Evolutionary conservation across 768 basidiomycete species (phyloP).

Genomic region (Boletus subcaerulescens): DNA sequence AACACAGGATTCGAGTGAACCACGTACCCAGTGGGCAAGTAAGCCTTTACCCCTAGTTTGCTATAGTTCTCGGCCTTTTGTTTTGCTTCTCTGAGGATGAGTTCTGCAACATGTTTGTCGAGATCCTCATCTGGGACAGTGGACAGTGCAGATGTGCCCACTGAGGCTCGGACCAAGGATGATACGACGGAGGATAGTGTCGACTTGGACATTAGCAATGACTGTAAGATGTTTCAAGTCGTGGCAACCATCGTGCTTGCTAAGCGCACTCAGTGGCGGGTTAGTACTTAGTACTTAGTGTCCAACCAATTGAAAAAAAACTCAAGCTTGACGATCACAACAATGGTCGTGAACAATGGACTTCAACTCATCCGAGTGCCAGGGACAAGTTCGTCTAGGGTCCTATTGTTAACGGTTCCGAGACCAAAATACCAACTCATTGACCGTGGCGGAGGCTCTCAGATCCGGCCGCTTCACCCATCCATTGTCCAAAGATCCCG

Average conservation of each 20-base stretch:
- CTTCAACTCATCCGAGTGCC: too few species aligned
- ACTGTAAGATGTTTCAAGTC: not conserved
- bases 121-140: slow-evolving; percentile 79
- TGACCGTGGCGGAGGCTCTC: not conserved
- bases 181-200: slow-evolving; percentile 86
- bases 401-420: not conserved
- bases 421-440: not conserved
- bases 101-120: slow-evolving; percentile 87
- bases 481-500: slow-evolving; percentile 8
- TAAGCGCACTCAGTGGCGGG: not conserved
- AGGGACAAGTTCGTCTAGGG: too few species aligned
- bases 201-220: slow-evolving; percentile 38
- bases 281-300: too few species aligned
- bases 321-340: too few species aligned
- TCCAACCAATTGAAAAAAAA: not conserved
- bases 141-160: slow-evolving; percentile 60
- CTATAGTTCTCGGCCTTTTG: slow-evolving; percentile 81
- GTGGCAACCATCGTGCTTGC: slow-evolving; percentile 23
- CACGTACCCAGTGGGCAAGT: slow-evolving; percentile 56
- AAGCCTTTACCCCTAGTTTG: slow-evolving; percentile 76
- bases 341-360: too few species aligned
- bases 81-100: slow-evolving; percentile 91
- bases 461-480: not conserved
- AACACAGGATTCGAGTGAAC: slow-evolving; percentile 15
- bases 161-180: slow-evolving; percentile 70